Base-by-base conservation (phyloP, 306 rosid species). In the Cercis canadensis region DNA sequence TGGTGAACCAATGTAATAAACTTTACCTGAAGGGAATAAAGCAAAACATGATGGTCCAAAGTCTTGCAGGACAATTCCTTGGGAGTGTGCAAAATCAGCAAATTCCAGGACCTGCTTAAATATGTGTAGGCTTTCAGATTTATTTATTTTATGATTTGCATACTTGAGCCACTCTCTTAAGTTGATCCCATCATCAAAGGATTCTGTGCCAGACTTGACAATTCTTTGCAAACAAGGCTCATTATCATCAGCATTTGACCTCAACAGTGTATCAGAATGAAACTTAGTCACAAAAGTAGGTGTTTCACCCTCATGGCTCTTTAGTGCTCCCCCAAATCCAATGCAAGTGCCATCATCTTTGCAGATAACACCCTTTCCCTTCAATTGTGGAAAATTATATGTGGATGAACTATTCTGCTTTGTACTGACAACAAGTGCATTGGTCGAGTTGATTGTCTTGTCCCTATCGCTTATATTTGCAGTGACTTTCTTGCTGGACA, bases 101-200 rank as follows among this genome's bases (percentile, higher is more conserved):
- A 78, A 65, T 51, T 83, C 83, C 84, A 87, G 69, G 18, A 90
- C 70, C 78, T 82, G 82, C 80, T 84, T 85, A 66, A 87, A 90
- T 34, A 90, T 46, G 41, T 33, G 75, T 32, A 87, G 13, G 46
- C 85, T 85, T 76, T 62, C 75, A 36, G 65, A 60, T 81, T 75
- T 83, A 54, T 67, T 72, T 47, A 70, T 63, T 56, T 56, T 77
- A 18, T 31, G 65, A 45, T 75, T 45, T 44, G 79, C 66, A 29
- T 65, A 76, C 18, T 52, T 83, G 69, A 87, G 63, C 89, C 89
- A 83, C 52, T 81, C 86, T 70, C 90, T 85, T 72, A 87, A 62
- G 89, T 72, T 78, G 55, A 81, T 55, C 67, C 81, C 92, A 44
- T 46, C 37, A 21, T 62, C 50, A n/a, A 29, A 40, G 31, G 65